These are phyloP conservation scores for Fraxinus excelsior DNA, from an alignment of 257 asterid species.

Conservation along the genomic window DNA sequence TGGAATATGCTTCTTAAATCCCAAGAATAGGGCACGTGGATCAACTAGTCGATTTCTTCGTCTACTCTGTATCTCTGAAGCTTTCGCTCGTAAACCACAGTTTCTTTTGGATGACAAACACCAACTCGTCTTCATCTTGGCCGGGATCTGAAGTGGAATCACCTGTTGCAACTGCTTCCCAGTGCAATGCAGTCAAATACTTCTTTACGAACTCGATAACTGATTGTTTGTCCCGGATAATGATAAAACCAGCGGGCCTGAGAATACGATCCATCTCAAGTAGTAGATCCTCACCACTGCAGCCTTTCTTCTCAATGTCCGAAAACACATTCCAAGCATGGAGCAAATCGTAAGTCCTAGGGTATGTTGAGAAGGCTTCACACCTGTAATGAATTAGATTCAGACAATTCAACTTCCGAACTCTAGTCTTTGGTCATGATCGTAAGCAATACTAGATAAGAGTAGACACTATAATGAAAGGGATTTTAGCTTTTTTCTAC, in stretches of 20 bases:
- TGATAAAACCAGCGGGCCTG: conserved; percentile 85
- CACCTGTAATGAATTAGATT: conserved; percentile 54
- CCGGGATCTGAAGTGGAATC: conserved; percentile 56
- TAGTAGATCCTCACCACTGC: conserved; percentile 90
- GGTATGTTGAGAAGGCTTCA: conserved; percentile 92
- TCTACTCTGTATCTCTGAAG: conserved; percentile 68
- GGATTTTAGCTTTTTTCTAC: background rate
- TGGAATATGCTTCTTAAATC: conserved; percentile 43
- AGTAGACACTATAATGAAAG: background rate
- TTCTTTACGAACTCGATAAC: conserved; percentile 79
- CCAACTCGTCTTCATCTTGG: conserved; percentile 67
- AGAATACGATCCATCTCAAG: conserved; percentile 91
- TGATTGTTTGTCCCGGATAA: conserved; percentile 66
- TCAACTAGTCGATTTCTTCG: conserved; percentile 4
- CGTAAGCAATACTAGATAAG: background rate
- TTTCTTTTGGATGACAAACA: conserved; percentile 72
- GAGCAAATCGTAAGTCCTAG: conserved; percentile 87
- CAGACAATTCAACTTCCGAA: conserved; percentile 1
- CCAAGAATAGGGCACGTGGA: conserved; percentile 31
- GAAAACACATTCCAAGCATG: conserved; percentile 91
- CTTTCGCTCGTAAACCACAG: conserved; percentile 87
- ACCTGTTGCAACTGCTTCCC: conserved; percentile 74
- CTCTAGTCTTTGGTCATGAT: background rate
- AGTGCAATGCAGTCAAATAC: conserved; percentile 73
- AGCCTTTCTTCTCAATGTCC: conserved; percentile 87